Conservation (phyloP, 2,329 filamentous ascomycete species). For the Seiridium unicorne region DNA sequence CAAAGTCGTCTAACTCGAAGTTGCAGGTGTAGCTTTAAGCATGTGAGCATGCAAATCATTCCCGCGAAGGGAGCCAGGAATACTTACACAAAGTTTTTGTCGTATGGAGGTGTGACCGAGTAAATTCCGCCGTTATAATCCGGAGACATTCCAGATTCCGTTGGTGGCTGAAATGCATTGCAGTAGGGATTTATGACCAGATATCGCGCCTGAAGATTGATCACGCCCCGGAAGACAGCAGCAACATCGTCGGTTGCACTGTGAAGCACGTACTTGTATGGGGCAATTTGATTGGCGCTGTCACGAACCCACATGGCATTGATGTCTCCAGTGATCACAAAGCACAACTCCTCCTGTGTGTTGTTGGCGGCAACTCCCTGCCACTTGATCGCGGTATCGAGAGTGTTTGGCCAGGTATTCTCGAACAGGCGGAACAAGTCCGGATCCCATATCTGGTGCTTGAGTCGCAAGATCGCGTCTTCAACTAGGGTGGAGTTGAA, state of each 20-base stretch:
- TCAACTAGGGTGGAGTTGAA: slow-evolving; percentile 79
- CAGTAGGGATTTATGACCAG: slow-evolving; percentile 74
- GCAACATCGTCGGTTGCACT: slow-evolving; percentile 58
- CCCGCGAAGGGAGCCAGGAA: background rate
- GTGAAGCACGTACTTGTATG: slow-evolving; percentile 65
- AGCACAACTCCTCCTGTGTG: slow-evolving; percentile 61
- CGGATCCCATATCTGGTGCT: slow-evolving; percentile 68
- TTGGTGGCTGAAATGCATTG: slow-evolving; percentile 90
- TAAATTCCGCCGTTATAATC: slow-evolving; percentile 60
- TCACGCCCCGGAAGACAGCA: slow-evolving; percentile 69
- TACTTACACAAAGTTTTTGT: slow-evolving; percentile 58
- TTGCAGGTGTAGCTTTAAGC: slow-evolving; percentile 64
- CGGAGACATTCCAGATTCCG: slow-evolving; percentile 66
- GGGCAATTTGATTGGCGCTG: slow-evolving; percentile 77
- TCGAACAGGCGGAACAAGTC: slow-evolving; percentile 70
- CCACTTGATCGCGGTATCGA: slow-evolving; percentile 73
- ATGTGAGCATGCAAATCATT: background rate
- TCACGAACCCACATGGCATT: slow-evolving; percentile 93
- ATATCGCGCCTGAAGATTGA: slow-evolving; percentile 75
- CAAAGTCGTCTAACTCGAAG: slow-evolving; percentile 79
- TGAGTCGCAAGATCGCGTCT: slow-evolving; percentile 69
- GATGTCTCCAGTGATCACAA: slow-evolving; percentile 72
- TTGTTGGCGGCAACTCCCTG: slow-evolving; percentile 57
- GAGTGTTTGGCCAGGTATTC: slow-evolving; percentile 72
- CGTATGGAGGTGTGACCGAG: slow-evolving; percentile 60